These are phyloP conservation scores for Pythium aphanidermatum DNA, from an alignment of 352 stramenopile species.

Conservation along the genomic window DNA sequence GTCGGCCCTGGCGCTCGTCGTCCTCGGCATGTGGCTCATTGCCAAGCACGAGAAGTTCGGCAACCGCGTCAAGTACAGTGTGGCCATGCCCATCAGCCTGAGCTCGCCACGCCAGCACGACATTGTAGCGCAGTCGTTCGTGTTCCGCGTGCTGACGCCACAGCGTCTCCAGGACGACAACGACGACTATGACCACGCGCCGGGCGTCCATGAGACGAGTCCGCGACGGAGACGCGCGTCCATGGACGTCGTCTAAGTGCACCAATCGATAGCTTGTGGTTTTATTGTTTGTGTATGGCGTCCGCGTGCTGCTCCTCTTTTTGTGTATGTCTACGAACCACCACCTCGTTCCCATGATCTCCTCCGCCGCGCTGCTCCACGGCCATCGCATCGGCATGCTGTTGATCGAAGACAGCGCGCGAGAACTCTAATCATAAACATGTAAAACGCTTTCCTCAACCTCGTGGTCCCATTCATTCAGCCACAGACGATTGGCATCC, in stretches of 20 bases:
- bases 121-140: conserved; percentile 85
- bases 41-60: conserved; percentile 88
- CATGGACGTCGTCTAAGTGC: not conserved
- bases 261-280: too few species aligned
- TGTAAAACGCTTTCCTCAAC: too few species aligned
- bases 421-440: too few species aligned
- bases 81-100: conserved; percentile 84
- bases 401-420: too few species aligned
- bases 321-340: too few species aligned
- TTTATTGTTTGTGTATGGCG: too few species aligned
- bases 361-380: too few species aligned
- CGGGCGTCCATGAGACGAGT: not conserved
- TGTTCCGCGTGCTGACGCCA: conserved; percentile 79
- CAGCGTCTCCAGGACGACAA: conserved; percentile 66
- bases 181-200: conserved; percentile 28
- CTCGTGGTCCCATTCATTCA: too few species aligned
- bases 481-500: too few species aligned
- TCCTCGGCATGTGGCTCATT: conserved; percentile 70
- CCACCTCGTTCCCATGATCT: too few species aligned
- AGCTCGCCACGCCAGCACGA: conserved; percentile 80
- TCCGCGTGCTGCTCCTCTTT: too few species aligned
- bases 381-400: too few species aligned
- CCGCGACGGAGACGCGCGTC: not conserved
- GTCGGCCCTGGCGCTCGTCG: conserved; percentile 57
- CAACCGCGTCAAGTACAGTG: conserved; percentile 85